Percentiles rank a stretch among this genome's conserved stretches.
Conservation (phyloP, 163 green algal genomes). For the Chlorella variabilis region DNA sequence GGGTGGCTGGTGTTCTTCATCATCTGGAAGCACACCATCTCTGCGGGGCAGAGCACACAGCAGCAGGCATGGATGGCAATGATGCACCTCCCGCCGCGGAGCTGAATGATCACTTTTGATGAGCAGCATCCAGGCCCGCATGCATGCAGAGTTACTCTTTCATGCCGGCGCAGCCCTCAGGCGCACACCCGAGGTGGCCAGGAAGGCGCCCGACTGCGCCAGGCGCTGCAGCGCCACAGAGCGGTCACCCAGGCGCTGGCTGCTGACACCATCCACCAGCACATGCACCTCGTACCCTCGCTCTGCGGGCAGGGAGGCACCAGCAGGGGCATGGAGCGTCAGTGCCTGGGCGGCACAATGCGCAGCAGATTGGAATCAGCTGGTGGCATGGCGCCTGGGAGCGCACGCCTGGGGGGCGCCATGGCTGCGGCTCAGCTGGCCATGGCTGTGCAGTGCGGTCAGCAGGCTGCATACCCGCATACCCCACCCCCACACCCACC, state of each 20-base stretch:
- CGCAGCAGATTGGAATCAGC: too few species aligned
- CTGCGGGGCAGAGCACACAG: slow-evolving; percentile 51
- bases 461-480: too few species aligned
- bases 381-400: too few species aligned
- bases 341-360: too few species aligned
- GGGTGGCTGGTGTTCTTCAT: slow-evolving; percentile 69
- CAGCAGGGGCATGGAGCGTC: neutral
- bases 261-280: slow-evolving; percentile 81
- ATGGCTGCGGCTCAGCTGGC: too few species aligned
- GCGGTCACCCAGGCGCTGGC: slow-evolving; percentile 64
- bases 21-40: slow-evolving; percentile 86
- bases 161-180: too few species aligned
- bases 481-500: too few species aligned
- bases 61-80: neutral
- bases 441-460: too few species aligned
- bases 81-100: too few species aligned
- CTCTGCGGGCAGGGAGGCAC: slow-evolving; percentile 27
- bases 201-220: slow-evolving; percentile 63
- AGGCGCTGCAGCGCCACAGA: slow-evolving; percentile 51
- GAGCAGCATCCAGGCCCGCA: neutral
- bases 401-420: neutral
- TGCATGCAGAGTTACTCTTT: too few species aligned
- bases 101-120: too few species aligned
- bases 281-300: slow-evolving; percentile 80
- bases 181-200: slow-evolving; percentile 38